phyloP scores from a whole-genome alignment of 129 eudicot genomes.

The Erigeron canadensis region DNA sequence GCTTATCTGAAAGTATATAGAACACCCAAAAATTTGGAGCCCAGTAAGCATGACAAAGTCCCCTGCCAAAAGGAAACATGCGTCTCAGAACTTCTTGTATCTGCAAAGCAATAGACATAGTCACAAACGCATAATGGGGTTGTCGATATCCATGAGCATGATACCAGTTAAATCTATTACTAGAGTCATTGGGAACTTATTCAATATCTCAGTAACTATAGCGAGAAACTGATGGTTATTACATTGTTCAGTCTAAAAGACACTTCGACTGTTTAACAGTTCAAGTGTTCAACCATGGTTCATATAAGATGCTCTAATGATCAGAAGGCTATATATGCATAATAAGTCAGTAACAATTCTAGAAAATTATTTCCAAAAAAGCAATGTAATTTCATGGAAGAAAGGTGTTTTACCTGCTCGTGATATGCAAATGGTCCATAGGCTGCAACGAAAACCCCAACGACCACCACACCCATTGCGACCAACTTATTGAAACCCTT shows the following conservation, averaged over 20 bases:
- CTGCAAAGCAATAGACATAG: slow-evolving; percentile 40
- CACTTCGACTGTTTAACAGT: no score
- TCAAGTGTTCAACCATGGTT: no score
- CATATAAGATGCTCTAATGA: no score
- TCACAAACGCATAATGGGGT: no score
- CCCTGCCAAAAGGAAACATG: slow-evolving; percentile 99
- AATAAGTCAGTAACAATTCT: background rate
- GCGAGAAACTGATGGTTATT: no score
- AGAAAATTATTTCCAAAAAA: background rate
- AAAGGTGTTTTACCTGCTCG: slow-evolving; percentile 60
- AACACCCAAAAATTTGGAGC: slow-evolving; percentile 99
- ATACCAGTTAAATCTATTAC: no score
- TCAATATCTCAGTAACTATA: no score
- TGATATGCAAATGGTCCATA: slow-evolving; percentile 84
- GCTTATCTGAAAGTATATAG: slow-evolving; percentile 74
- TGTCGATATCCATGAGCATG: no score
- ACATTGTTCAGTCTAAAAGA: no score
- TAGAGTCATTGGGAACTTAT: no score
- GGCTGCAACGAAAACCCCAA: slow-evolving; percentile 64
- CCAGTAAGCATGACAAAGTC: slow-evolving; percentile 98
- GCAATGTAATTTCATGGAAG: background rate
- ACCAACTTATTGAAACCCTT: slow-evolving; percentile 72
- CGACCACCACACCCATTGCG: slow-evolving; percentile 66
- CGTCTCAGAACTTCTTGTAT: slow-evolving; percentile 72
- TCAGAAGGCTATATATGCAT: background rate